A percentile compares a stretch with the other conserved stretches of the same genome.
Conservation (phyloP, 225 moss, liverwort and hornwort species). For the Polytrichum commune region DNA sequence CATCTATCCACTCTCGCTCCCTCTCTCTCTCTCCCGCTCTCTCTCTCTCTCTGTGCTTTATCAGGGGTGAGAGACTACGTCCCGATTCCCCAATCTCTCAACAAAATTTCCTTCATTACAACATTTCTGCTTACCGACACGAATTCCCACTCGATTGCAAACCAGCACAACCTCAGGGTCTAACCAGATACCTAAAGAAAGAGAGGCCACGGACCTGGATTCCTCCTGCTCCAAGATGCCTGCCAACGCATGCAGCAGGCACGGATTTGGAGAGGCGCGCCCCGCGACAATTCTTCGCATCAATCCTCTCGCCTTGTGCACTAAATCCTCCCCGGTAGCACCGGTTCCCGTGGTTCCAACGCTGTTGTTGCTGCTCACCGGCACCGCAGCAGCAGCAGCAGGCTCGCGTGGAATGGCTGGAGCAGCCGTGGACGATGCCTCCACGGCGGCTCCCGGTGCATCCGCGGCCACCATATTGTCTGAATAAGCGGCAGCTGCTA, state of each 20-base stretch:
- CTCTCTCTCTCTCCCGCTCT: too few relatives aligned
- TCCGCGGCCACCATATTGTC: background rate
- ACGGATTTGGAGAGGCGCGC: conserved; percentile 66
- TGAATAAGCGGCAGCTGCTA: background rate
- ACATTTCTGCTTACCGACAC: too few relatives aligned
- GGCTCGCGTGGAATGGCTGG: background rate
- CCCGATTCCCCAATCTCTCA: too few relatives aligned
- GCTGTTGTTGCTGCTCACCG: conserved; percentile 37
- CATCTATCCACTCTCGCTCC: too few relatives aligned
- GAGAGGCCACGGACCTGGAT: conserved; percentile 45
- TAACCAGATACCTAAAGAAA: too few relatives aligned
- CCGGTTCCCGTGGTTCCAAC: conserved; percentile 18
- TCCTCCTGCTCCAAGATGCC: conserved; percentile 86
- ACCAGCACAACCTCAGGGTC: too few relatives aligned
- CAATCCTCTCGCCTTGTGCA: conserved; percentile 70
- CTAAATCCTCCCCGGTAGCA: conserved; percentile 67
- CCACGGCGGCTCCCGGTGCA: background rate
- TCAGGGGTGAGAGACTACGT: too few relatives aligned
- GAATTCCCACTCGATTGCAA: too few relatives aligned
- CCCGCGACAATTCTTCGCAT: conserved; percentile 81
- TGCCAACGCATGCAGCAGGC: conserved; percentile 76
- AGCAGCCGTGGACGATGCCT: background rate
- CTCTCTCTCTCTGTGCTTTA: too few relatives aligned
- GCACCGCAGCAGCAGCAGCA: conserved; percentile 19
- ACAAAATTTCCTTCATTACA: too few relatives aligned